These are phyloP conservation scores for Diaporthe sp. DNA, from an alignment of 2,329 filamentous ascomycete genomes.

Conservation along the genomic window DNA sequence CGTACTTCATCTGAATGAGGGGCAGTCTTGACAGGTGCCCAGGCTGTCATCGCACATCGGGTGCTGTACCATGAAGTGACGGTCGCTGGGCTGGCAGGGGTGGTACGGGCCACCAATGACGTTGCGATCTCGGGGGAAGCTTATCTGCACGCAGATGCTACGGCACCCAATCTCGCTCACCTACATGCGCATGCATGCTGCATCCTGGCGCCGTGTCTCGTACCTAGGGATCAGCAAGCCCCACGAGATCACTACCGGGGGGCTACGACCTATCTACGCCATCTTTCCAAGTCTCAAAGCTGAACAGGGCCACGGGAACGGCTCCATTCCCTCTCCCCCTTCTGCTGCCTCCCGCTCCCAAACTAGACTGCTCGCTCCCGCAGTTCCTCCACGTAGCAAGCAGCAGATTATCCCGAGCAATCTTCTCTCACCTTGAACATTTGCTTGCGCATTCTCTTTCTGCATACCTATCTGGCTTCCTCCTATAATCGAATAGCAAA, in stretches of 20 bases:
- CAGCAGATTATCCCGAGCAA: neutral
- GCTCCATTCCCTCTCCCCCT: neutral
- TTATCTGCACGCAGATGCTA: conserved; percentile 6
- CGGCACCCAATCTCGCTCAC: neutral
- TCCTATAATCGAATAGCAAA: neutral
- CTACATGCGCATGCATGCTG: neutral
- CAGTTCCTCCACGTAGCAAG: neutral
- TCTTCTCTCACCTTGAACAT: neutral
- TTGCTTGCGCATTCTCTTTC: neutral
- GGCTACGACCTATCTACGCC: conserved; percentile 11
- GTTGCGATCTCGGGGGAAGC: conserved; percentile 25
- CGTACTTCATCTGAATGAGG: conserved; percentile 1
- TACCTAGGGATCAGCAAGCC: conserved; percentile 17
- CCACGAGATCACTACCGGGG: conserved; percentile 6
- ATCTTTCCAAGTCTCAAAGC: conserved; percentile 1
- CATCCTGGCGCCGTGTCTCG: neutral
- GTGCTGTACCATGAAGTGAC: neutral
- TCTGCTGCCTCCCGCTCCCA: conserved; percentile 1
- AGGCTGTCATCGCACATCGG: neutral
- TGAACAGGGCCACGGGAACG: conserved; percentile 14
- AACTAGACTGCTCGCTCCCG: neutral
- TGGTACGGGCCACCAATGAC: conserved; percentile 12
- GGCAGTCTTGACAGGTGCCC: neutral
- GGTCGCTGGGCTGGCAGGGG: neutral
- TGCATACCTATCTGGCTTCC: neutral